Base-by-base conservation (phyloP, 768 basidiomycete species). In the Boletales sp. region DNA sequence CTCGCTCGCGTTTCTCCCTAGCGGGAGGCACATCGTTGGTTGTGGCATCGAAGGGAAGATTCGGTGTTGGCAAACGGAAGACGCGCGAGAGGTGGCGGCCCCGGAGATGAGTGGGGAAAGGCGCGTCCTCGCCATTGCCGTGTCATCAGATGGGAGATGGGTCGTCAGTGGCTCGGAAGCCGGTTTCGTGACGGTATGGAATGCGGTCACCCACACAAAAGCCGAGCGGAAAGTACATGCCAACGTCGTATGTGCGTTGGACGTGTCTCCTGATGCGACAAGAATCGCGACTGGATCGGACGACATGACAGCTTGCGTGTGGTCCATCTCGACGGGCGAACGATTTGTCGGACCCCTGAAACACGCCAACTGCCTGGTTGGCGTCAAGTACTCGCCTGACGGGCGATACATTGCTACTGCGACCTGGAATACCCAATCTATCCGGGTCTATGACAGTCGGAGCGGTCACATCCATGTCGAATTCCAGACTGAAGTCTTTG, bases 181-280 rank as follows among this genome's bases (percentile, higher is more conserved):
- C 2, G 38, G 38, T 14, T 13, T 34, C 13, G 38, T 39, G 18
- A 39, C 12, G 8, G 38, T 39, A 19, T 39, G 38, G 38, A 21
- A 39, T 39, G 18, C 38, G 12, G 38, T 21, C 12, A 21, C 10
- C 5, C 38, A 39, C 8, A 19, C 10, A 39, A 39, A 21, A 21
- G 4, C 21, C 11, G 38, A 39, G 38, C 13, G 18, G 11, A 5
- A 39, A 11, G 38, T 11, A 39, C 18, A 38, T 10, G 12, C 18
- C 18, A 13, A 13, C 2, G 5, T 4, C 4, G 11, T 19, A 8
- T 39, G 15, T 11, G 14, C 42, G 3, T 10, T 57, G 9, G 58
- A 60, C 30, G 19, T 57, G 10, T 60, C 58, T 0, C 49, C 49
- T 5, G 55, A 60, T n/a, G 47, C 36, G 28, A 57, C 49, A 2